A percentile compares a stretch with the other conserved stretches of the same genome.
Evolutionary conservation across 768 basidiomycete genomes (phyloP).

Genomic region (Agaricus blazei): DNA sequence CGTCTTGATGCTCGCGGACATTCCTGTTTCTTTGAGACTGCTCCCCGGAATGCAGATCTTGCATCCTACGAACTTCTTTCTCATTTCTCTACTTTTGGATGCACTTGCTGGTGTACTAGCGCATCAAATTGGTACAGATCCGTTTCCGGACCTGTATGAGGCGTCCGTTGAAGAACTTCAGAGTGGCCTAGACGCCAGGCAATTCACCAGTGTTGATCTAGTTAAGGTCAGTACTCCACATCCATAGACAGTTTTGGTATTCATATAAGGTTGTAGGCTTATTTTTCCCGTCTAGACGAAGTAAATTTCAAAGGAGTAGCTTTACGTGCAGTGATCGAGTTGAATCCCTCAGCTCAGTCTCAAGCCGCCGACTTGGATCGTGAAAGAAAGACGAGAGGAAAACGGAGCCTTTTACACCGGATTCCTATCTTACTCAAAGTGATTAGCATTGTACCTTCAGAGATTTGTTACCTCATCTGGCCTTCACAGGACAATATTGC

Average conservation of each 20-base stretch:
- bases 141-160: slow-evolving; percentile 55
- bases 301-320: slow-evolving; percentile 60
- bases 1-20: too few relatives aligned
- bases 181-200: slow-evolving; percentile 40
- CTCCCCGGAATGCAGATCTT: too few relatives aligned
- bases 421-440: slow-evolving; percentile 50
- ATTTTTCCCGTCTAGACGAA: slow-evolving; percentile 61
- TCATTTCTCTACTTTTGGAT: too few relatives aligned
- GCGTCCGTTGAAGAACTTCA: slow-evolving; percentile 52
- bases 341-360: slow-evolving; percentile 45
- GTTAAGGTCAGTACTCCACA: slow-evolving; percentile 40
- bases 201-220: slow-evolving; percentile 56
- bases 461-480: not conserved
- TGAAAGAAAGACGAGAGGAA: slow-evolving; percentile 35
- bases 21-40: too few relatives aligned
- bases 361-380: slow-evolving; percentile 47
- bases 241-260: too few relatives aligned
- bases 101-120: too few relatives aligned
- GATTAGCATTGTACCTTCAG: not conserved
- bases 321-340: slow-evolving; percentile 55
- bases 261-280: slow-evolving; percentile 37
- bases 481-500: slow-evolving; percentile 38
- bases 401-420: slow-evolving; percentile 46
- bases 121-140: not conserved
- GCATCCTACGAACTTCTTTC: too few relatives aligned